Conservation (phyloP, 345 rosid species). For the Lenwebbia sp. region DNA sequence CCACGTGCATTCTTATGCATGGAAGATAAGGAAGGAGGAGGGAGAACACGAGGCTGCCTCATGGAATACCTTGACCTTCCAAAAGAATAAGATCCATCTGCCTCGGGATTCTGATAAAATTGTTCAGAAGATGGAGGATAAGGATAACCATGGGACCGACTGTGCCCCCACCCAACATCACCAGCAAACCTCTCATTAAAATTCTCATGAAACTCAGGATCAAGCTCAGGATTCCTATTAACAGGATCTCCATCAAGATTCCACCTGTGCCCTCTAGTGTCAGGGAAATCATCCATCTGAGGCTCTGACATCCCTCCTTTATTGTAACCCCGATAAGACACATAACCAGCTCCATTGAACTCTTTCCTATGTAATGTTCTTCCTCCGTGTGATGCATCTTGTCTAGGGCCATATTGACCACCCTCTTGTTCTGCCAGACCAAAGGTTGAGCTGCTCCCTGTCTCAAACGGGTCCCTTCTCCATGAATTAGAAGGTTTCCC, state of each 20-base stretch:
- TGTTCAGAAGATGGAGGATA: constrained; percentile 51
- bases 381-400: constrained; percentile 34
- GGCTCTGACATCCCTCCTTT: constrained; percentile 55
- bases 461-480: constrained; percentile 71
- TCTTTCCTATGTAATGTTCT: constrained; percentile 51
- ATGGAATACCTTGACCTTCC: constrained; percentile 71
- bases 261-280: constrained; percentile 55
- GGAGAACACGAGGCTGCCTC: constrained; percentile 91
- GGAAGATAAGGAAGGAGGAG: constrained; percentile 65
- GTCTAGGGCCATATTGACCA: constrained; percentile 39
- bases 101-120: constrained; percentile 48
- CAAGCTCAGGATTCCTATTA: constrained; percentile 49
- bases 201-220: constrained; percentile 58
- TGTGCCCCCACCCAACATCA: constrained; percentile 62
- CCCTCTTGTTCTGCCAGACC: constrained; percentile 37
- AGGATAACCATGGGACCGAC: constrained; percentile 32
- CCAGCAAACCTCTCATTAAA: constrained; percentile 55
- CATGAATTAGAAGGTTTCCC: constrained; percentile 47
- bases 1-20: constrained; percentile 47
- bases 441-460: constrained; percentile 41
- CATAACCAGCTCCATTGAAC: constrained; percentile 47
- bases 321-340: constrained; percentile 27
- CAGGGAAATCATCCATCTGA: constrained; percentile 36
- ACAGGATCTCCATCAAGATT: constrained; percentile 56
- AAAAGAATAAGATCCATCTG: constrained; percentile 58